Conservation (phyloP, 2,329 filamentous ascomycete species). For the Madurella mycetomatis region DNA sequence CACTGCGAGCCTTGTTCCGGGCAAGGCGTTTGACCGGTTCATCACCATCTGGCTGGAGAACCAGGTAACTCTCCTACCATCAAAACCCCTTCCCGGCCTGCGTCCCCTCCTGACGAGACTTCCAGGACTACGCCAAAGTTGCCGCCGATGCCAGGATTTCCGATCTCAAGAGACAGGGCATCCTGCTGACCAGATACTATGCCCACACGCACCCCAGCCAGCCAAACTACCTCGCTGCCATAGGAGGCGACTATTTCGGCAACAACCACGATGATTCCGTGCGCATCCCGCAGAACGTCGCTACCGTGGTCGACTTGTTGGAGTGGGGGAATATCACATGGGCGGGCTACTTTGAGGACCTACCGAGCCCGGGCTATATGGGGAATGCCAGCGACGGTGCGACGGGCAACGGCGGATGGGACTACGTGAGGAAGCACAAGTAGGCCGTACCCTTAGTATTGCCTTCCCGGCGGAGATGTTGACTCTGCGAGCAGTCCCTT, state of each 20-base stretch:
- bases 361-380: constrained; percentile 45
- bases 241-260: constrained; percentile 46
- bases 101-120: constrained; percentile 1
- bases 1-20: constrained; percentile 29
- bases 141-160: constrained; percentile 36
- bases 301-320: constrained; percentile 43
- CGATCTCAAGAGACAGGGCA: constrained; percentile 40
- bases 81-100: not conserved
- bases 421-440: constrained; percentile 42
- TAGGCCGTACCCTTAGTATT: constrained; percentile 14
- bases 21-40: constrained; percentile 39
- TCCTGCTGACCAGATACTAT: constrained; percentile 42
- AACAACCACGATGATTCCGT: constrained; percentile 43
- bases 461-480: too few species aligned
- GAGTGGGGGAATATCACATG: constrained; percentile 39
- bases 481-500: constrained; percentile 32
- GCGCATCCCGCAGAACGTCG: constrained; percentile 41
- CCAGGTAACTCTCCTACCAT: constrained; percentile 30
- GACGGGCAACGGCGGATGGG: constrained; percentile 31
- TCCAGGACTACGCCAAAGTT: constrained; percentile 42
- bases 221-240: constrained; percentile 45
- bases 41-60: constrained; percentile 45
- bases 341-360: constrained; percentile 44
- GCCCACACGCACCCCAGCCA: constrained; percentile 44
- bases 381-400: constrained; percentile 36